Evolutionary conservation across 1,139 yeast genomes (phyloP), one percentile per base, ranked within the genome.

Genomic region (Yamadazyma trypodendri): DNA sequence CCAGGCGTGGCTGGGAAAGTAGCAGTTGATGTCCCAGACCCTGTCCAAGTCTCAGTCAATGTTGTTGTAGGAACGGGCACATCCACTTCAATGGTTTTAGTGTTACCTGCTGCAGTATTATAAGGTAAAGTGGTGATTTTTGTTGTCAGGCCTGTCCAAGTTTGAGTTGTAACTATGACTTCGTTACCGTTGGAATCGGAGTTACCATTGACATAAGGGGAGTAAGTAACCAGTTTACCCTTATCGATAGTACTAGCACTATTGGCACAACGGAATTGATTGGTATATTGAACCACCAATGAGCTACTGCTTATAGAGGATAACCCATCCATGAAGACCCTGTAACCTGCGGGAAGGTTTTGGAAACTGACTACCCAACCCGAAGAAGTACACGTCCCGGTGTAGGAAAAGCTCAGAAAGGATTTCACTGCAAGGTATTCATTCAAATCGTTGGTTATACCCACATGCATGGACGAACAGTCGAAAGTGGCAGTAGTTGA

Each of bases 271-370:
- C 17, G 17, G 18, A 33, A 46, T 10, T 10, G 34, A 28, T 46
- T 40, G 7, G 34, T 28, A 28, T 45, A 44, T 6, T 4, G 10
- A 7, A 35, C 32, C 2, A 10, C 9, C 14, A 35, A n/a, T n/a
- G n/a, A n/a, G n/a, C n/a, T n/a, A n/a, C n/a, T n/a, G n/a, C n/a
- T n/a, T n/a, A n/a, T n/a, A n/a, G n/a, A n/a, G n/a, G 40, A 38
- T 11, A 54, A 40, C 3, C 46, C 47, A 40, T 52, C 60, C 28
- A 63, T 41, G 41, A 50, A 63, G n/a, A 64, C 63, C 25, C 65
- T 49, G 42, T 48, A 60, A 3, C 67, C 68, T 3, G 63, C 58
- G 2, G 68, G 66, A 24, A 63, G 38, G 37, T 56, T 53, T 1
- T 29, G 14, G 41, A 54, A 63, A 7, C 36, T 35, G 3, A 58